Evolutionary conservation across 371 early-diverging fungal genomes (phyloP).

Genomic region (Mortierella sp.): DNA sequence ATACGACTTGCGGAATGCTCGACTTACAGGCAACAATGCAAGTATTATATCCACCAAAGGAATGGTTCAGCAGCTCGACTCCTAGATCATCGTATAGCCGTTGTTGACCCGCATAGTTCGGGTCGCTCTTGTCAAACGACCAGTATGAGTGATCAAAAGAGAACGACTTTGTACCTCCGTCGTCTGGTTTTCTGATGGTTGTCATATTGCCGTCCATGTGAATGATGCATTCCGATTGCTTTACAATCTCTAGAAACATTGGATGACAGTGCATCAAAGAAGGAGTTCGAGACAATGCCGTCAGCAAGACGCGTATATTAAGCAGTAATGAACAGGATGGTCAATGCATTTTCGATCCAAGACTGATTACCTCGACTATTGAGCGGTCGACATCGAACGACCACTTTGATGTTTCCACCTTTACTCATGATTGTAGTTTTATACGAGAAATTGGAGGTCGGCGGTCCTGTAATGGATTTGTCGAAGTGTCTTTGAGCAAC

Average conservation of each 20-base stretch:
- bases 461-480: background rate
- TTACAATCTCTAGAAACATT: slow-evolving; percentile 62
- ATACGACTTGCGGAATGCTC: background rate
- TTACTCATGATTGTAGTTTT: slow-evolving; percentile 27
- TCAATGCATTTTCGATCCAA: slow-evolving; percentile 10
- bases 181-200: slow-evolving; percentile 67
- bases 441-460: no score
- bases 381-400: slow-evolving; percentile 82
- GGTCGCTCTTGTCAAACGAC: slow-evolving; percentile 76
- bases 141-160: slow-evolving; percentile 90
- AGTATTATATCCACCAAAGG: slow-evolving; percentile 89
- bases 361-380: slow-evolving; percentile 70
- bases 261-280: background rate
- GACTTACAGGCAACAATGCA: slow-evolving; percentile 87
- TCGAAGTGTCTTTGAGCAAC: background rate
- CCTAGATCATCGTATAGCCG: slow-evolving; percentile 83
- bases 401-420: slow-evolving; percentile 80
- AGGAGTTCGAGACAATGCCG: background rate
- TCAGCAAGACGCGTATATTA: no score
- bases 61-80: slow-evolving; percentile 82
- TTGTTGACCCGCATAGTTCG: slow-evolving; percentile 80
- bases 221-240: slow-evolving; percentile 73
- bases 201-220: slow-evolving; percentile 81
- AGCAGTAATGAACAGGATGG: background rate
- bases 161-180: slow-evolving; percentile 67